Evolutionary conservation across 257 asterid genomes (phyloP).

Genomic region (Ballota nigra): DNA sequence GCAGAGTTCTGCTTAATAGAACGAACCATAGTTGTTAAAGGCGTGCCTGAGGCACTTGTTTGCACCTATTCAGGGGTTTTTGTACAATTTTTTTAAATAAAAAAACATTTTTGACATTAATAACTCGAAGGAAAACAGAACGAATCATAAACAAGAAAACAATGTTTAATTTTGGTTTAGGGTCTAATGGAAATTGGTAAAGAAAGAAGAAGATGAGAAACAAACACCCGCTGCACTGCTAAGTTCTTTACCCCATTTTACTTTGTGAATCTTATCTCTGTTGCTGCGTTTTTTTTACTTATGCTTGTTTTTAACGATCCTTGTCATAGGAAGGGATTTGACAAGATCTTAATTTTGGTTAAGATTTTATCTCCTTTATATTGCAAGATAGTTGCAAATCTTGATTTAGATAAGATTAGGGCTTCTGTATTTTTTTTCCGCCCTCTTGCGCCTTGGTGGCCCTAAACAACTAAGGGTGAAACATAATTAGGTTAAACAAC

Average conservation of each 20-base stretch:
- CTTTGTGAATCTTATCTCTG: not conserved
- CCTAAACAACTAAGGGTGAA: too few species aligned
- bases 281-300: not conserved
- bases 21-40: not conserved
- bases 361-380: not conserved
- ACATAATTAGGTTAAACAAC: too few species aligned
- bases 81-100: too few species aligned
- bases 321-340: not conserved
- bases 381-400: not conserved
- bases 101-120: too few species aligned
- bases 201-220: not conserved
- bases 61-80: not conserved
- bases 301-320: not conserved
- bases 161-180: not conserved
- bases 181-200: not conserved
- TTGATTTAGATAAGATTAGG: not conserved
- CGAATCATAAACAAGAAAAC: not conserved
- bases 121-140: not conserved
- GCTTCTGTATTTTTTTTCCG: too few species aligned
- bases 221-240: not conserved
- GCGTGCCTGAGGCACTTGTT: not conserved
- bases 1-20: not conserved
- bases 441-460: too few species aligned
- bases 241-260: not conserved
- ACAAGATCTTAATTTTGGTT: not conserved